A percentile compares a stretch with the other conserved stretches of the same genome.
Evolutionary conservation across 306 rosid genomes (phyloP).

Genomic region (Psophocarpus tetragonolobus): DNA sequence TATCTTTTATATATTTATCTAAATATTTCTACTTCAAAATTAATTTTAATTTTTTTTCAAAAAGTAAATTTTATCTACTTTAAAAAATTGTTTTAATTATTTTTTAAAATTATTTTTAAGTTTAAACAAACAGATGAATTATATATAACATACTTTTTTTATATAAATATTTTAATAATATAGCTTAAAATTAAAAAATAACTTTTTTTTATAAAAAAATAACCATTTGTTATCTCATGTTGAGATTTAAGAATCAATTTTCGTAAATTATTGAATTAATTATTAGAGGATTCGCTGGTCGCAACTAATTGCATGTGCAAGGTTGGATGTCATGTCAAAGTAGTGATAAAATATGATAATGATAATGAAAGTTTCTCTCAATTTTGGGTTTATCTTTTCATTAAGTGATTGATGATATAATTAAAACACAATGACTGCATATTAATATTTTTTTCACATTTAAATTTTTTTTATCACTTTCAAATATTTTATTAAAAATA

Average conservation of each 20-base stretch:
- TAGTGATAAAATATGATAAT: background rate
- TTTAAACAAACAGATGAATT: no score
- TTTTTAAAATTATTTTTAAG: no score
- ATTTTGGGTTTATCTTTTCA: background rate
- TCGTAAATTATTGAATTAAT: background rate
- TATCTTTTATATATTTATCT: no score
- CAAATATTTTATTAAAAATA: background rate
- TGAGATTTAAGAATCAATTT: background rate
- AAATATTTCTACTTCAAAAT: no score
- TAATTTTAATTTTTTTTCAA: no score
- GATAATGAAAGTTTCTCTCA: background rate
- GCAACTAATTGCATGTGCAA: constrained; percentile 13
- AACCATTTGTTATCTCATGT: background rate
- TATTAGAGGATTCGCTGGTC: background rate
- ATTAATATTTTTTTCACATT: background rate
- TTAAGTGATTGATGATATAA: background rate
- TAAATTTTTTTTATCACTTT: background rate
- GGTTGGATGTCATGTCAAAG: background rate
- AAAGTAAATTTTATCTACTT: no score
- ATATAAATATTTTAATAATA: background rate
- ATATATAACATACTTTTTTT: no score
- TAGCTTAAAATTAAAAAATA: background rate
- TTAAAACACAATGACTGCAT: background rate
- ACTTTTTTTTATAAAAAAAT: background rate
- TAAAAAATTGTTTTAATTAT: no score